These are phyloP conservation scores for Orbilia brochopaga DNA, from an alignment of 2,329 filamentous ascomycete species.

Conservation along the genomic window DNA sequence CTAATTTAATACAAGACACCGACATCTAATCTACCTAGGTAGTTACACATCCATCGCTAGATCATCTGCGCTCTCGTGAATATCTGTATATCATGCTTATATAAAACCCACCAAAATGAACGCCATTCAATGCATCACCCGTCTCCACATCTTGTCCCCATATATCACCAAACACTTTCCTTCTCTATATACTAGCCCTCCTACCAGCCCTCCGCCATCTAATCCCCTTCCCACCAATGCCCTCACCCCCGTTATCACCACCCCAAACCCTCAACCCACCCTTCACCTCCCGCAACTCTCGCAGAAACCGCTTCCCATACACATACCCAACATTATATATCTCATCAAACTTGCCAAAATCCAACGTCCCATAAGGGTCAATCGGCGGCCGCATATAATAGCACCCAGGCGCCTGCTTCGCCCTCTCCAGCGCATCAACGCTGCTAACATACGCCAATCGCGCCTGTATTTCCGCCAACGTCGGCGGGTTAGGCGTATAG, in stretches of 20 bases:
- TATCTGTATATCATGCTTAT: constrained; percentile 2
- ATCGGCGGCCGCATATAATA: constrained; percentile 96
- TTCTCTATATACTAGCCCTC: constrained; percentile 55
- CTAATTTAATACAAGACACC: constrained; percentile 16
- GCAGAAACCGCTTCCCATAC: constrained; percentile 81
- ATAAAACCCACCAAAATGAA: not conserved
- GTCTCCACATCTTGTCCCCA: not conserved
- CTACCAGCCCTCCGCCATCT: constrained; percentile 57
- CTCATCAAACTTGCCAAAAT: constrained; percentile 98
- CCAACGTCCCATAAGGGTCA: constrained; percentile 88
- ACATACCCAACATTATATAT: constrained; percentile 88
- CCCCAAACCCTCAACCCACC: constrained; percentile 70
- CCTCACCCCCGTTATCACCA: constrained; percentile 58
- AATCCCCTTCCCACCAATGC: constrained; percentile 57
- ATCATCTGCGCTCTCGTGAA: not conserved
- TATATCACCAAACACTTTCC: constrained; percentile 1
- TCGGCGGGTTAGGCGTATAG: constrained; percentile 85
- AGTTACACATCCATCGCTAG: not conserved
- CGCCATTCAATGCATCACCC: constrained; percentile 1
- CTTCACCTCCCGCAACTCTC: constrained; percentile 72
- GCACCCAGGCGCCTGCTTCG: constrained; percentile 88
- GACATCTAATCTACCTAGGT: constrained; percentile 20
- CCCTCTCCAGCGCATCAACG: constrained; percentile 90
- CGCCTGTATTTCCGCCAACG: constrained; percentile 92
- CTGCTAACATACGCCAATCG: constrained; percentile 92